These are phyloP conservation scores for Macadamia integrifolia DNA, from an alignment of 164 flowering plant species.

Conservation along the genomic window DNA sequence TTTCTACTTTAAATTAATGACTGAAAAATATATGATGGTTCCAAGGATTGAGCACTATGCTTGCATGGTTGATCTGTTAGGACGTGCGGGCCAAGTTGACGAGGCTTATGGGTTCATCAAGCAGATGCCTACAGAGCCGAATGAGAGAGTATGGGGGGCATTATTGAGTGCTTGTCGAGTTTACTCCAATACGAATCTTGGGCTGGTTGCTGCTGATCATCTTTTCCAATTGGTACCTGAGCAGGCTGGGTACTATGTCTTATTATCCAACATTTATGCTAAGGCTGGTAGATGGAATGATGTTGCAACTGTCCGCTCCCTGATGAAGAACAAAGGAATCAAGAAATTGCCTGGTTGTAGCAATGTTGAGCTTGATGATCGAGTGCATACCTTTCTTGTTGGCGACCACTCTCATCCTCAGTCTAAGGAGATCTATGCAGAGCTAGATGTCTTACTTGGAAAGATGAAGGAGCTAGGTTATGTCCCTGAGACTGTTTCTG, in stretches of 20 bases:
- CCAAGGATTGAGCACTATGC: slow-evolving; percentile 34
- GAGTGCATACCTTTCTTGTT: slow-evolving; percentile 30
- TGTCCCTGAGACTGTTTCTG: slow-evolving; percentile 32
- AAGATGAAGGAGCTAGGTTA: slow-evolving; percentile 41
- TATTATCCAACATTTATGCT: slow-evolving; percentile 38
- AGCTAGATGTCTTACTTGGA: slow-evolving; percentile 29
- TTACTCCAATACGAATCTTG: slow-evolving; percentile 25
- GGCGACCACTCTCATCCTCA: slow-evolving; percentile 30
- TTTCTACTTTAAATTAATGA: slow-evolving; percentile 22
- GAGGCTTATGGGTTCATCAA: slow-evolving; percentile 33
- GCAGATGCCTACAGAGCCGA: slow-evolving; percentile 31
- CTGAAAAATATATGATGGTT: slow-evolving; percentile 21
- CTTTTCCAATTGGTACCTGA: slow-evolving; percentile 31
- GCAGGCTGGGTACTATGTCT: slow-evolving; percentile 36
- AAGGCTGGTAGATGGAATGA: slow-evolving; percentile 39
- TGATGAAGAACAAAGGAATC: slow-evolving; percentile 29
- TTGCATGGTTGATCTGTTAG: slow-evolving; percentile 39
- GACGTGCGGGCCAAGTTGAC: slow-evolving; percentile 31
- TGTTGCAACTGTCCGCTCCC: slow-evolving; percentile 19
- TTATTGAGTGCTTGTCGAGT: slow-evolving; percentile 32
- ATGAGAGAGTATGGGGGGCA: slow-evolving; percentile 44
- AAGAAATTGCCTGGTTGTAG: slow-evolving; percentile 34
- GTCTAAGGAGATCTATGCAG: slow-evolving; percentile 26
- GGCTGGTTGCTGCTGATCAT: slow-evolving; percentile 33
- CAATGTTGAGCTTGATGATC: slow-evolving; percentile 25